Percentiles rank a stretch among this genome's conserved stretches.
Conservation (phyloP, 2,329 filamentous ascomycete genomes). For the Diaporthe sp. region DNA sequence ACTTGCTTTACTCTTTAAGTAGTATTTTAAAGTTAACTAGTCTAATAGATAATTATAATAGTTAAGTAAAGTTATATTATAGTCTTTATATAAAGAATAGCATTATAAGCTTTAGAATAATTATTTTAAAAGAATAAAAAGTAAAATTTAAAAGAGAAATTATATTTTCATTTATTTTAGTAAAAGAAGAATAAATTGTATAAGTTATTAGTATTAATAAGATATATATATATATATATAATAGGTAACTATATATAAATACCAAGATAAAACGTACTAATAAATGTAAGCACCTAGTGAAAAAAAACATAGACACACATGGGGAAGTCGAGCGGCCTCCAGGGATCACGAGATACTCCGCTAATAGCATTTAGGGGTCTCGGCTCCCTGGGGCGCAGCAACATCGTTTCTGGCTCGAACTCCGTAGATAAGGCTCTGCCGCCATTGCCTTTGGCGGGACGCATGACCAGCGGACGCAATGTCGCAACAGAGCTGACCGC, state of each 20-base stretch:
- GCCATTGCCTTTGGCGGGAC: background rate
- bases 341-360: background rate
- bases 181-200: no score
- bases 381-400: background rate
- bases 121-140: no score
- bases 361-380: background rate
- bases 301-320: background rate
- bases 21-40: background rate
- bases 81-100: no score
- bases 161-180: no score
- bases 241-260: background rate
- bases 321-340: background rate
- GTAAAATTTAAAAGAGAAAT: no score
- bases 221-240: no score
- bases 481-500: background rate
- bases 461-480: background rate
- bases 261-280: background rate
- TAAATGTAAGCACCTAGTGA: background rate
- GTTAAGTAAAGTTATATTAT: no score
- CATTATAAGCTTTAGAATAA: no score
- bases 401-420: background rate
- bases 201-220: background rate
- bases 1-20: background rate
- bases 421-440: slow-evolving; percentile 7
- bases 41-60: no score